Evolutionary conservation across 2,329 filamentous ascomycete species (phyloP).

Genomic region (Penicillium sp.): DNA sequence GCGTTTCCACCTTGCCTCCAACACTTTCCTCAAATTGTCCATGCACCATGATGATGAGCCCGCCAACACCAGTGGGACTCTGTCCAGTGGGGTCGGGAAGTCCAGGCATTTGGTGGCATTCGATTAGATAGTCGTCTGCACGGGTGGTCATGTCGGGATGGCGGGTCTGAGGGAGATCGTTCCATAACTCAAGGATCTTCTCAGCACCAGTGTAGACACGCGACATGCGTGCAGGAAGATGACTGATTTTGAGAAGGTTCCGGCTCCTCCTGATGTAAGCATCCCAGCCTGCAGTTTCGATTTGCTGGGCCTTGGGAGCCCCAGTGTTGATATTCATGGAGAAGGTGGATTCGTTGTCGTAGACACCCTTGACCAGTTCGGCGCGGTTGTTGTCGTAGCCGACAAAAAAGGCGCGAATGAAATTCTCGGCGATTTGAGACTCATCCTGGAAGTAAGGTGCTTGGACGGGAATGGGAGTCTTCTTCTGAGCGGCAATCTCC

Average conservation of each 20-base stretch:
- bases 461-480: conserved; percentile 57
- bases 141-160: conserved; percentile 68
- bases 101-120: conserved; percentile 69
- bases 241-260: conserved; percentile 67
- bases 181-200: conserved; percentile 65
- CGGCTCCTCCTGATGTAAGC: conserved; percentile 72
- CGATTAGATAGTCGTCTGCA: conserved; percentile 71
- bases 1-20: conserved; percentile 55
- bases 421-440: conserved; percentile 67
- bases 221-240: conserved; percentile 57
- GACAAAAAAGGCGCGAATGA: conserved; percentile 68
- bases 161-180: conserved; percentile 63
- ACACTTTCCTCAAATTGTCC: conserved; percentile 76
- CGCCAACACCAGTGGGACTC: conserved; percentile 64
- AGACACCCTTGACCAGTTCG: conserved; percentile 61
- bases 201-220: conserved; percentile 62
- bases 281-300: conserved; percentile 56
- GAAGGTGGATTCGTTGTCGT: conserved; percentile 71
- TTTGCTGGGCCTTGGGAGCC: conserved; percentile 50
- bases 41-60: conserved; percentile 72
- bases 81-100: conserved; percentile 65
- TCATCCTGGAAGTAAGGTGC: conserved; percentile 70
- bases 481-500: conserved; percentile 58
- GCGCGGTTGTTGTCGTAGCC: conserved; percentile 69
- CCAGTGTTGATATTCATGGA: conserved; percentile 68